These are phyloP conservation scores for Begonia masoniana DNA, from an alignment of 306 rosid species.

Conservation along the genomic window DNA sequence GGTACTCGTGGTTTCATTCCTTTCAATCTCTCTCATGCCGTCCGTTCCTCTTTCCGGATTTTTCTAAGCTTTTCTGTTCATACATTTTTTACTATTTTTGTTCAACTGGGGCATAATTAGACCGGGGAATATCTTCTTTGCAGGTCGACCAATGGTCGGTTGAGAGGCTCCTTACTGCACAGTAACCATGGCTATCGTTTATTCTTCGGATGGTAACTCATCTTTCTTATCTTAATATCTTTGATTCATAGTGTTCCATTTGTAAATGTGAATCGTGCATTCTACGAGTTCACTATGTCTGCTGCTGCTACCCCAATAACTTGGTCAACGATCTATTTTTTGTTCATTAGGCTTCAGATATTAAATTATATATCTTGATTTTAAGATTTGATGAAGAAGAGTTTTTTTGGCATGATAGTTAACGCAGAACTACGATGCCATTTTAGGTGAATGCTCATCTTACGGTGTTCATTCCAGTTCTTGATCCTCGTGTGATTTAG, in stretches of 20 bases:
- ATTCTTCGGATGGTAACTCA: conserved; percentile 50
- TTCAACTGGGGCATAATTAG: not conserved
- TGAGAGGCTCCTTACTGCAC: conserved; percentile 26
- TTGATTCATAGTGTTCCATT: not conserved
- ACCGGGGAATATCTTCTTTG: conserved; percentile 14
- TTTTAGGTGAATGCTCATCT: too few relatives aligned
- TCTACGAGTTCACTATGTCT: conserved; percentile 6
- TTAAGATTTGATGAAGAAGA: too few relatives aligned
- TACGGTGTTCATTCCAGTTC: too few relatives aligned
- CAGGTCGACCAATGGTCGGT: conserved; percentile 29
- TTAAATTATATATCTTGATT: too few relatives aligned
- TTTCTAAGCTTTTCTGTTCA: conserved; percentile 1
- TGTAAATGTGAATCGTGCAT: conserved; percentile 12
- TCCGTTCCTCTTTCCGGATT: conserved; percentile 4
- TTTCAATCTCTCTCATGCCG: conserved; percentile 9
- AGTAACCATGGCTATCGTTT: conserved; percentile 47
- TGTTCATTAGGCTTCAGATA: too few relatives aligned
- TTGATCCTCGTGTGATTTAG: too few relatives aligned
- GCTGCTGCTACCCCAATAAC: not conserved
- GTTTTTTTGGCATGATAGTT: too few relatives aligned
- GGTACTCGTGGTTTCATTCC: conserved; percentile 45
- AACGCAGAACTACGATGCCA: too few relatives aligned
- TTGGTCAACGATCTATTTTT: too few relatives aligned
- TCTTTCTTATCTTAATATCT: conserved; percentile 1
- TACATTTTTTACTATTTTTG: conserved; percentile 4